Evolutionary conservation across 129 eudicot species (phyloP).

Genomic region (Lactuca sativa): DNA sequence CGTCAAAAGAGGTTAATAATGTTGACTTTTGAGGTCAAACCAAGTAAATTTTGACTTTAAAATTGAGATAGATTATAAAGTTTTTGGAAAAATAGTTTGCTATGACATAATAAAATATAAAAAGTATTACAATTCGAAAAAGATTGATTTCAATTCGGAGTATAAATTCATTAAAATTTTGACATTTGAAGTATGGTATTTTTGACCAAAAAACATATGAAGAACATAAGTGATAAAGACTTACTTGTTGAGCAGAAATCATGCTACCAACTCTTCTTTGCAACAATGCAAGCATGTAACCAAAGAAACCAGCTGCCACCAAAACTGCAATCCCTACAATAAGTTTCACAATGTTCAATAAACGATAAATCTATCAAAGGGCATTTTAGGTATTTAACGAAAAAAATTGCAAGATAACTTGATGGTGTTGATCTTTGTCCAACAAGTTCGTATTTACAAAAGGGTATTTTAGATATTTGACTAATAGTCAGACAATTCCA

Average conservation of each 20-base stretch:
- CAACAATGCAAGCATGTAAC: constrained; percentile 89
- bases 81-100: neutral
- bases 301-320: constrained; percentile 91
- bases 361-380: constrained; percentile 3
- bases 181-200: neutral
- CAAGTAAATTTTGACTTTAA: neutral
- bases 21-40: neutral
- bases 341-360: neutral
- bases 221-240: constrained; percentile 11
- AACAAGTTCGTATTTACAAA: neutral
- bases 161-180: neutral
- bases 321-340: constrained; percentile 74
- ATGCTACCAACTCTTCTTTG: constrained; percentile 79
- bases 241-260: constrained; percentile 55
- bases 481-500: neutral
- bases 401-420: neutral
- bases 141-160: too few relatives aligned
- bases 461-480: constrained; percentile 6
- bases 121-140: neutral
- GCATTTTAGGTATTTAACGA: neutral
- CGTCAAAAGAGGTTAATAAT: neutral
- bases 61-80: neutral
- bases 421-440: too few relatives aligned
- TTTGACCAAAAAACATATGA: constrained; percentile 1
- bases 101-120: neutral